Conservation (phyloP, 805 yeast genomes). For the Sporopachydermia quercuum region DNA sequence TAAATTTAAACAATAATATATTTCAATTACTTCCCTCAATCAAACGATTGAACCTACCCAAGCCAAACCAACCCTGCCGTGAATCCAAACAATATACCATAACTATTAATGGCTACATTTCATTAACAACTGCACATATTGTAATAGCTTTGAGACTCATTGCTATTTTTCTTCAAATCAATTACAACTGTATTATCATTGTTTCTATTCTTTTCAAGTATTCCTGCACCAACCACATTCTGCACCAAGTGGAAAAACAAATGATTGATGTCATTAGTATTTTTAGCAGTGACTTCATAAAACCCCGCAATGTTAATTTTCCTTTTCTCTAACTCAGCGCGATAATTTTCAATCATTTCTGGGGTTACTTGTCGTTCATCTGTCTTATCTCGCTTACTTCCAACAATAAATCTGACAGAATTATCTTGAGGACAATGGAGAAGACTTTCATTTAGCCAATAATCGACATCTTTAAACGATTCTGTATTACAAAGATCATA, state of each 20-base stretch:
- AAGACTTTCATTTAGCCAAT: slow-evolving; percentile 29
- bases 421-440: slow-evolving; percentile 15
- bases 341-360: slow-evolving; percentile 22
- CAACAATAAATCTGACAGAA: slow-evolving; percentile 28
- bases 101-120: no score
- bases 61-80: no score
- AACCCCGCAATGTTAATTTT: slow-evolving; percentile 24
- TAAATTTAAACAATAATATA: no score
- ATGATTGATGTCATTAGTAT: slow-evolving; percentile 23
- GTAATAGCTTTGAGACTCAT: no score
- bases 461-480: slow-evolving; percentile 23
- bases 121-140: no score
- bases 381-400: slow-evolving; percentile 22
- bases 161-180: no score
- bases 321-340: slow-evolving; percentile 17
- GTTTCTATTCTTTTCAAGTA: slow-evolving; percentile 20
- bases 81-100: no score
- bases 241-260: slow-evolving; percentile 24
- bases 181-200: slow-evolving; percentile 15
- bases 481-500: slow-evolving; percentile 27
- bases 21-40: no score
- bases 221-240: slow-evolving; percentile 25
- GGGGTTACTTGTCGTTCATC: slow-evolving; percentile 23
- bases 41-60: no score
- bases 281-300: slow-evolving; percentile 33